These are phyloP conservation scores for Seiridium cupressi DNA, from an alignment of 2,329 filamentous ascomycete genomes.

Conservation along the genomic window DNA sequence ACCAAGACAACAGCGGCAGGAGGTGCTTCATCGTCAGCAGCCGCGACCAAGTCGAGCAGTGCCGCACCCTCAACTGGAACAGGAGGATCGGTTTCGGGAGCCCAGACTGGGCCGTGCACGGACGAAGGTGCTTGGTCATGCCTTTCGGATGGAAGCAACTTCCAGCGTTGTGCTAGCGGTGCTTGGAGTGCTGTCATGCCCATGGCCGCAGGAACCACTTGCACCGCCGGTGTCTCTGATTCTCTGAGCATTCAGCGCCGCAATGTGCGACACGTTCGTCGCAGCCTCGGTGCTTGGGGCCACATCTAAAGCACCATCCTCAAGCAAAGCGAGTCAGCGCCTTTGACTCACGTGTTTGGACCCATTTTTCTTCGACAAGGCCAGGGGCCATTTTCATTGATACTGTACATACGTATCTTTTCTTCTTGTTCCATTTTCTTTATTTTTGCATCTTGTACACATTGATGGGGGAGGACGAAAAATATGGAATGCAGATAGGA, in stretches of 20 bases:
- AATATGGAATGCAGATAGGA: background rate
- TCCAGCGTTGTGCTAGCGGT: slow-evolving; percentile 63
- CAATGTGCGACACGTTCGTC: slow-evolving; percentile 1
- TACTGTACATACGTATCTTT: background rate
- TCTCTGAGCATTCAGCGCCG: slow-evolving; percentile 19
- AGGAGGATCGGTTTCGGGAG: slow-evolving; percentile 10
- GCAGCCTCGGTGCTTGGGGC: background rate
- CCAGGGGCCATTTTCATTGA: background rate
- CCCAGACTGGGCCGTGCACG: slow-evolving; percentile 38
- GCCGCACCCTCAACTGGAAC: slow-evolving; percentile 5
- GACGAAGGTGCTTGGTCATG: slow-evolving; percentile 60
- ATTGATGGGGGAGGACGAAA: background rate
- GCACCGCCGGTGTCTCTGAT: slow-evolving; percentile 31
- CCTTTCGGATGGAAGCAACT: slow-evolving; percentile 46
- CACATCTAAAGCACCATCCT: background rate
- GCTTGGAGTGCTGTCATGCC: slow-evolving; percentile 47
- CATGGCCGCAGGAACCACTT: slow-evolving; percentile 55
- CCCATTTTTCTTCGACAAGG: background rate
- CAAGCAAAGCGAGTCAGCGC: background rate
- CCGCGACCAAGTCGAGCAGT: slow-evolving; percentile 8
- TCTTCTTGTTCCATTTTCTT: background rate
- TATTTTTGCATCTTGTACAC: background rate
- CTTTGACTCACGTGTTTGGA: background rate
- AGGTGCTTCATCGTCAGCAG: slow-evolving; percentile 12
- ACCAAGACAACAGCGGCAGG: background rate